phyloP scores from a whole-genome alignment of 192 early-diverging fungal species.

The Jimgerdemannia flammicorona region DNA sequence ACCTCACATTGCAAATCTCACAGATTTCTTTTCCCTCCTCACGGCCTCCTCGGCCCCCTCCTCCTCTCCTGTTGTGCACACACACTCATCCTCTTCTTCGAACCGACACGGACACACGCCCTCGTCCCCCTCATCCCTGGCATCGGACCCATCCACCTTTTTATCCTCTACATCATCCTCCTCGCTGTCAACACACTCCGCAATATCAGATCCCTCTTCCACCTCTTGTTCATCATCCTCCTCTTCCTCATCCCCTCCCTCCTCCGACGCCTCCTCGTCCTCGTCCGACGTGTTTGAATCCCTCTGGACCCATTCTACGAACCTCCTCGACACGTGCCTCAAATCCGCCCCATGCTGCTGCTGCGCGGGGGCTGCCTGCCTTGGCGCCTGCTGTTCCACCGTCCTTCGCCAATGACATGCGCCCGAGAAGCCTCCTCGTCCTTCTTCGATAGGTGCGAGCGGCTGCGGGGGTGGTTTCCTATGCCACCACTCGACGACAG shows the following conservation, averaged over 20 bases:
- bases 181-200: background rate
- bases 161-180: slow-evolving; percentile 10
- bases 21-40: background rate
- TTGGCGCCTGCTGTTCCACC: background rate
- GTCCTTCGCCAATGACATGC: slow-evolving; percentile 8
- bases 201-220: too few species aligned
- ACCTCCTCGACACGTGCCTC: slow-evolving; percentile 23
- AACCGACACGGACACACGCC: background rate
- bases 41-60: slow-evolving; percentile 1
- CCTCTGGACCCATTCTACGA: slow-evolving; percentile 36
- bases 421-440: slow-evolving; percentile 14
- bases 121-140: background rate
- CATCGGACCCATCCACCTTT: slow-evolving; percentile 2
- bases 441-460: slow-evolving; percentile 15
- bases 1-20: background rate
- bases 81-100: background rate
- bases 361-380: background rate
- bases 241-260: slow-evolving; percentile 16
- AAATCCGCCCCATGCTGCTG: background rate
- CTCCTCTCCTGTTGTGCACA: background rate
- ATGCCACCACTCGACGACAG: slow-evolving; percentile 41
- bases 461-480: slow-evolving; percentile 3
- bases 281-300: slow-evolving; percentile 1
- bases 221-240: slow-evolving; percentile 15
- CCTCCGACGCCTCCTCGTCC: slow-evolving; percentile 15